phyloP scores from a whole-genome alignment of 129 eudicot species.

The Cynara cardunculus region DNA sequence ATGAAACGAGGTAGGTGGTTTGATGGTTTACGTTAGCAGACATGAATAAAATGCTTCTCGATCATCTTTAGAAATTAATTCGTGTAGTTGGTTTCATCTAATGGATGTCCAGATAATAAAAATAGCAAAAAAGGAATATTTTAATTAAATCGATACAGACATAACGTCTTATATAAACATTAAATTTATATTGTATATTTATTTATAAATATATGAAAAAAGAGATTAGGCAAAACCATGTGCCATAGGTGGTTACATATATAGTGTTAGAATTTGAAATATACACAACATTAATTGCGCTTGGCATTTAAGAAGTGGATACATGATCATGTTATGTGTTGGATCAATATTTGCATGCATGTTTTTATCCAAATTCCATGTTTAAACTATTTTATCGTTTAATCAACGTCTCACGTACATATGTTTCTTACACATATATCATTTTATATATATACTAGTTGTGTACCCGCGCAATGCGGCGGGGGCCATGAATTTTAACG shows the following conservation, averaged over 20 bases:
- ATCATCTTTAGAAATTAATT: too few relatives aligned
- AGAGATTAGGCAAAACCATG: constrained; percentile 26
- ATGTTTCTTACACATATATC: neutral
- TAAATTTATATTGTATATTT: neutral
- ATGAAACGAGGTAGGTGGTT: neutral
- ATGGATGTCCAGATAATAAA: too few relatives aligned
- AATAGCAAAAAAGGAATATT: neutral
- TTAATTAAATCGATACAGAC: neutral
- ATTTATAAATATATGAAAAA: neutral
- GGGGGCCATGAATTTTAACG: too few relatives aligned
- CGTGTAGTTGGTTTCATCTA: too few relatives aligned
- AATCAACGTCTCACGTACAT: neutral
- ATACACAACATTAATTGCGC: constrained; percentile 14
- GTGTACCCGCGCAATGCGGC: too few relatives aligned
- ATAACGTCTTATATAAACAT: neutral
- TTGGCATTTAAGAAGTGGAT: constrained; percentile 17
- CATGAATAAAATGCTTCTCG: too few relatives aligned
- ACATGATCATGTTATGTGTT: constrained; percentile 25
- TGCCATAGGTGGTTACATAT: constrained; percentile 8
- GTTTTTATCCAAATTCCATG: neutral
- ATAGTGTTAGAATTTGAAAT: constrained; percentile 1
- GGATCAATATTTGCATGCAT: constrained; percentile 16
- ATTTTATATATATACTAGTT: too few relatives aligned
- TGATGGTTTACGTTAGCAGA: neutral
- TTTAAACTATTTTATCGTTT: neutral